Conservation (phyloP, 2,329 filamentous ascomycete genomes). For the Fusarium temperatum region DNA sequence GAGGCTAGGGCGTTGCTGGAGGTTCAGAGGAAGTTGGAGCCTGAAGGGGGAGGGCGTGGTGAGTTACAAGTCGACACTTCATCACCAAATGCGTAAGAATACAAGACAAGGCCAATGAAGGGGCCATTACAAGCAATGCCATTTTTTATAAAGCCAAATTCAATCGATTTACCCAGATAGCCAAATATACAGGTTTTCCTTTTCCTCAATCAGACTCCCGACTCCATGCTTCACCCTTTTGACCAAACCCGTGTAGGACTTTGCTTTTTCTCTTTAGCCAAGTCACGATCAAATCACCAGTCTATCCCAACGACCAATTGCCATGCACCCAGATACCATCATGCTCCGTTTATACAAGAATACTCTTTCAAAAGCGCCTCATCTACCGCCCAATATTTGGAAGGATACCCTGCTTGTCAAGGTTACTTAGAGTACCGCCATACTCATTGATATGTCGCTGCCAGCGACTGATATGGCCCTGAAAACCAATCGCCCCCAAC, state of each 20-base stretch:
- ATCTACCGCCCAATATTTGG: not conserved
- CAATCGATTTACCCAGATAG: not conserved
- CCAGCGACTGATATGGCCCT: conserved; percentile 13
- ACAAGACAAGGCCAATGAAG: not conserved
- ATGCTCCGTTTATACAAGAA: not conserved
- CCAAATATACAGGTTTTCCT: conserved; percentile 5
- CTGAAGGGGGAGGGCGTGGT: conserved; percentile 20
- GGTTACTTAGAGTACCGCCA: conserved; percentile 18
- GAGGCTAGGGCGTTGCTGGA: conserved; percentile 27
- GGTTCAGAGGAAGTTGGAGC: conserved; percentile 20
- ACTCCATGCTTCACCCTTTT: not conserved
- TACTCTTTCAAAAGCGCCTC: not conserved
- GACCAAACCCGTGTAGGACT: not conserved
- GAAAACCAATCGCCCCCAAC: conserved; percentile 31
- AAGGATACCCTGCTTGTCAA: conserved; percentile 34
- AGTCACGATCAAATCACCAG: not conserved
- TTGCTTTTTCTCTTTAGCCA: not conserved
- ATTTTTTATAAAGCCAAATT: not conserved
- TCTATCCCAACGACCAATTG: not conserved
- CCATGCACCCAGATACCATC: not conserved
- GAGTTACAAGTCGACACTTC: not conserved
- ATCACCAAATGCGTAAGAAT: not conserved
- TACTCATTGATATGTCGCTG: conserved; percentile 27
- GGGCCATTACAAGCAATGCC: not conserved
- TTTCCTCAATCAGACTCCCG: not conserved